Evolutionary conservation across 495 filamentous ascomycete genomes (phyloP).

Genomic region (Amphirosellinia nigrospora): DNA sequence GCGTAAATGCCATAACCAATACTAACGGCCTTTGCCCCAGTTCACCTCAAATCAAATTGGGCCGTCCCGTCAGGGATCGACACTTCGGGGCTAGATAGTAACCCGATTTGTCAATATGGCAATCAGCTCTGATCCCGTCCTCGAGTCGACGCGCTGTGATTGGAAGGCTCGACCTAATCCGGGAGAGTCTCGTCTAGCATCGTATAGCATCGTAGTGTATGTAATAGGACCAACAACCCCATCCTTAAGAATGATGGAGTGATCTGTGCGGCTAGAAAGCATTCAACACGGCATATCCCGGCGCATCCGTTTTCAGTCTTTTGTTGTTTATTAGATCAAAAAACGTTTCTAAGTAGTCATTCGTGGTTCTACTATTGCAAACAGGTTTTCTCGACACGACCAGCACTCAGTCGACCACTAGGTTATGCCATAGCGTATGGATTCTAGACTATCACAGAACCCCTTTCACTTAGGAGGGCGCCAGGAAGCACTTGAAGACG

Average conservation of each 20-base stretch:
- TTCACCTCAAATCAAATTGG: slow-evolving; percentile 1
- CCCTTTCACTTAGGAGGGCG: background rate
- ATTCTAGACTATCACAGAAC: slow-evolving; percentile 11
- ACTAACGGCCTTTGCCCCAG: background rate
- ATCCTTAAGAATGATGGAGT: slow-evolving; percentile 8
- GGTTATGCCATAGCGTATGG: slow-evolving; percentile 12
- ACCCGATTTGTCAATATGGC: slow-evolving; percentile 16
- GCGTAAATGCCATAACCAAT: slow-evolving; percentile 10
- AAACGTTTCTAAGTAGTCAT: background rate
- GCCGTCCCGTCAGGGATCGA: slow-evolving; percentile 9
- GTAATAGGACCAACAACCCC: background rate
- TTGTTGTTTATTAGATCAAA: background rate
- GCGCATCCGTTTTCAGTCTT: background rate
- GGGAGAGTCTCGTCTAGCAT: background rate
- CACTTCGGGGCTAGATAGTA: slow-evolving; percentile 8
- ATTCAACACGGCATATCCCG: slow-evolving; percentile 4
- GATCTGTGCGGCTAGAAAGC: background rate
- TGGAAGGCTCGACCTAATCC: background rate
- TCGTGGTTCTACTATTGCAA: slow-evolving; percentile 5
- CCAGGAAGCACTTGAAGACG: background rate
- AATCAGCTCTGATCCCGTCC: slow-evolving; percentile 11
- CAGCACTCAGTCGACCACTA: background rate
- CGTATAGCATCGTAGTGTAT: slow-evolving; percentile 10
- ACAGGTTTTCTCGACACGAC: slow-evolving; percentile 8
- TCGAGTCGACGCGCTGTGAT: background rate